Base-by-base conservation (phyloP, 805 yeast species). In the Lipomyces orientalis region DNA sequence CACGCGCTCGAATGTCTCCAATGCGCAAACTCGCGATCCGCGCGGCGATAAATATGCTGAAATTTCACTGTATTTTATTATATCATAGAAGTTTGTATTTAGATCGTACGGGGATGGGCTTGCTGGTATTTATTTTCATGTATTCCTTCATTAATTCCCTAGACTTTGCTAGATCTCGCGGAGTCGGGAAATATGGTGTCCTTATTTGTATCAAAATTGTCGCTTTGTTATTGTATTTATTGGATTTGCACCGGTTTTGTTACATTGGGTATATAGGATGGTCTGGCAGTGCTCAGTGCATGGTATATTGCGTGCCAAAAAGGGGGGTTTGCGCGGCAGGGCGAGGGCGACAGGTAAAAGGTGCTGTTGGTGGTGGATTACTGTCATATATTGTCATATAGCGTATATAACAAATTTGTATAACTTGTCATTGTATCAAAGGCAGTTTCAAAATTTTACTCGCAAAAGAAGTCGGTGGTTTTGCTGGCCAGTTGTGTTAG, bases 1-100 rank as follows among this genome's bases (percentile, higher is more conserved):
- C 39, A 46, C 39, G 58, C 61, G 19, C 64, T 69, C 19, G 70
- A 60, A 35, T 69, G 72, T 52, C 65, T 69, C 51, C 70, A 67
- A 56, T 69, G 72, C 52, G 65, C 67, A 33, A 54, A 65, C 37
- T 51, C 69, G 39, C 66, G 71, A 16, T 16, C 49, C 10, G 22
- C 49, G n/a, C 37, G 10, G 49, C 49, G 3, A 43, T 43, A 43
- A 43, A 19, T 43, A 19, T 12, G 14, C 3, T 3, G 29, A 25
- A 25, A 25, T 25, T 25, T 25, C 1, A 37, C 10, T 12, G 43
- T 37, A 12, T 2, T 0, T 37, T 16, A 12, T 37, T 37, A 16
- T 37, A 37, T 37, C 43, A 37, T 37, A 37, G 43, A 12, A 37
- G 12, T 37, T 37, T 37, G 43, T 37, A 37, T 16, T n/a, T n/a